Evolutionary conservation across 2,329 filamentous ascomycete species (phyloP).

Genomic region (Furcasterigmium sp.): DNA sequence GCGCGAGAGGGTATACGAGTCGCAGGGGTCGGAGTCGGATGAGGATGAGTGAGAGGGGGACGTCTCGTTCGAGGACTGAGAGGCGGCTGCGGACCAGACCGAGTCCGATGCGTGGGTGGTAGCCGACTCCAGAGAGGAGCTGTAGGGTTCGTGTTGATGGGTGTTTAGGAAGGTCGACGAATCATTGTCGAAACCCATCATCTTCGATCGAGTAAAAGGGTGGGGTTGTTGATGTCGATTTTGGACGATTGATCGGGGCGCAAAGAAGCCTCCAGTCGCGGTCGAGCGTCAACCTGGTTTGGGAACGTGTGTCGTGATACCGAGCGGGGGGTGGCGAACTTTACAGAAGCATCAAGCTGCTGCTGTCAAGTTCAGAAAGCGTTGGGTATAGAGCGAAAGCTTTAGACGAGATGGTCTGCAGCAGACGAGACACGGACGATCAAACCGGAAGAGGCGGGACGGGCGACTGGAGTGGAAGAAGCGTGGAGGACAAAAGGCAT

Average conservation of each 20-base stretch:
- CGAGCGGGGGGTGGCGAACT: constrained; percentile 29
- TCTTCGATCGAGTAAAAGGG: constrained; percentile 35
- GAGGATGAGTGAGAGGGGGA: constrained; percentile 55
- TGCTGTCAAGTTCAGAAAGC: constrained; percentile 32
- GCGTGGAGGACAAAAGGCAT: constrained; percentile 53
- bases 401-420: constrained; percentile 37
- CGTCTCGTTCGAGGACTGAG: constrained; percentile 65
- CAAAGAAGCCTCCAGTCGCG: constrained; percentile 24
- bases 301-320: constrained; percentile 26
- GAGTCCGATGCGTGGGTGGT: constrained; percentile 73
- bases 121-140: constrained; percentile 66
- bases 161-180: constrained; percentile 46
- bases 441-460: constrained; percentile 56
- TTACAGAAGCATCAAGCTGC: constrained; percentile 31
- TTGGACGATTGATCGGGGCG: neutral
- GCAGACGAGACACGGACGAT: constrained; percentile 49
- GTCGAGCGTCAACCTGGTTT: constrained; percentile 25
- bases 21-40: constrained; percentile 47
- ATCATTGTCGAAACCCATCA: constrained; percentile 49
- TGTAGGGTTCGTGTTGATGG: constrained; percentile 56
- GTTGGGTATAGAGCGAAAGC: constrained; percentile 30
- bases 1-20: constrained; percentile 34
- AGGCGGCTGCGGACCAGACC: constrained; percentile 69
- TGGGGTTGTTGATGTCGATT: constrained; percentile 1
- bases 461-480: constrained; percentile 54